phyloP scores from a whole-genome alignment of 345 rosid genomes.

The Brassica nigra region DNA sequence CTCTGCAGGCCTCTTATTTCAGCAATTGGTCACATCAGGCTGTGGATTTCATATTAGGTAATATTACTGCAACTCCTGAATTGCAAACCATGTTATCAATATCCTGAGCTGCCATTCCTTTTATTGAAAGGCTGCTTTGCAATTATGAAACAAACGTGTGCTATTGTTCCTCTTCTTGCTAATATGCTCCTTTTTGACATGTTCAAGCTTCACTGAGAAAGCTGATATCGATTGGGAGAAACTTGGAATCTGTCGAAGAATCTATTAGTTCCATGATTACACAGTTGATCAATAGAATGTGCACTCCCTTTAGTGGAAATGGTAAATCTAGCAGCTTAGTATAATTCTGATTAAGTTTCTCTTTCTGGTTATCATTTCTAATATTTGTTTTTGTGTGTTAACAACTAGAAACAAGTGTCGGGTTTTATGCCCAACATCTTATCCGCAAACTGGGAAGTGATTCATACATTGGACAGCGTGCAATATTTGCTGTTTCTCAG shows the following conservation, averaged over 20 bases:
- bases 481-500: constrained; percentile 61
- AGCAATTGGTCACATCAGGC: constrained; percentile 92
- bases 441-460: constrained; percentile 47
- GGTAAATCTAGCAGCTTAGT: constrained; percentile 43
- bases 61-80: not conserved
- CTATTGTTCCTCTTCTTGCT: constrained; percentile 17
- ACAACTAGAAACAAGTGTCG: constrained; percentile 44
- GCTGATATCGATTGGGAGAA: constrained; percentile 53
- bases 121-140: not conserved
- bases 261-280: constrained; percentile 54
- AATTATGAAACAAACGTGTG: constrained; percentile 2
- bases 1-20: constrained; percentile 60
- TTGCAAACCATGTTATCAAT: not conserved
- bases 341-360: not conserved
- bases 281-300: constrained; percentile 67
- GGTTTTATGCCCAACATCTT: constrained; percentile 68
- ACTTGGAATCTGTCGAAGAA: constrained; percentile 60
- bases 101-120: not conserved
- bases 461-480: constrained; percentile 72
- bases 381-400: constrained; percentile 26
- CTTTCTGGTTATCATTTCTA: constrained; percentile 7
- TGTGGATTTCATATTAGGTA: constrained; percentile 85
- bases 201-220: constrained; percentile 60
- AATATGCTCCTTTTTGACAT: constrained; percentile 16
- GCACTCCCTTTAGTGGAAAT: constrained; percentile 47